Evolutionary conservation across 2,329 filamentous ascomycete species (phyloP), one percentile per base, ranked within the genome.

Genomic region (Coleophoma crateriformis): DNA sequence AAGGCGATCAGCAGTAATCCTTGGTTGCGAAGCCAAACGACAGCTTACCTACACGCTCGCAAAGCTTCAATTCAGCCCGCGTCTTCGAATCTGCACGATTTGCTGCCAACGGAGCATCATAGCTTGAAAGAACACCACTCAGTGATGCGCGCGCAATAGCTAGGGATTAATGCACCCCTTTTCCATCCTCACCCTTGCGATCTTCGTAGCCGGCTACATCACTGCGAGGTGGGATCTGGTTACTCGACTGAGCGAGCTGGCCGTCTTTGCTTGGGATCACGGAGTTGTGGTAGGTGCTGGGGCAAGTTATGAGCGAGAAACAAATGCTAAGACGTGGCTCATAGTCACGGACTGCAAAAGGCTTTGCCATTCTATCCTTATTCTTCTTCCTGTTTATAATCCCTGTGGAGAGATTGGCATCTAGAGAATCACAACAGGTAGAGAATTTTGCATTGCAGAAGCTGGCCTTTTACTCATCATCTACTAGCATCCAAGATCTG

Each of bases 161-260:
- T 51, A 54, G 52, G 56, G 56, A 63, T 66, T 66, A 56, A 97
- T 97, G 92, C 91, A 96, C 90, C 90, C 91, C 66, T 96, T 97
- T 77, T 97, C 92, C 57, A 77, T 92, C 70, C 82, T 96, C 71
- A 95, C 91, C 65, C 84, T 96, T 74, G 90, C 88, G 74, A 96
- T 99, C 76, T 99, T 99, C 77, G 87, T 97, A 79, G 92, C 94
- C 75, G 94, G 94, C 71, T 99, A 99, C 79, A 97, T 92, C 70
- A 99, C 94, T 73, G 94, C 94, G 67, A 88, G 94, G 78, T 99
- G 94, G 91, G 94, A 97, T 73, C 85, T 99, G 56, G 90, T 96
- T 60, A 96, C 92, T 62, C 86, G 91, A 64, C 80, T 97, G 63
- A 96, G 96, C 85, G 92, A 99, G 73, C 83, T 99, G 64, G 88